Evolutionary conservation across 2,329 filamentous ascomycete genomes (phyloP), one percentile per base, ranked within the genome.

Genomic region (Microsporum canis): DNA sequence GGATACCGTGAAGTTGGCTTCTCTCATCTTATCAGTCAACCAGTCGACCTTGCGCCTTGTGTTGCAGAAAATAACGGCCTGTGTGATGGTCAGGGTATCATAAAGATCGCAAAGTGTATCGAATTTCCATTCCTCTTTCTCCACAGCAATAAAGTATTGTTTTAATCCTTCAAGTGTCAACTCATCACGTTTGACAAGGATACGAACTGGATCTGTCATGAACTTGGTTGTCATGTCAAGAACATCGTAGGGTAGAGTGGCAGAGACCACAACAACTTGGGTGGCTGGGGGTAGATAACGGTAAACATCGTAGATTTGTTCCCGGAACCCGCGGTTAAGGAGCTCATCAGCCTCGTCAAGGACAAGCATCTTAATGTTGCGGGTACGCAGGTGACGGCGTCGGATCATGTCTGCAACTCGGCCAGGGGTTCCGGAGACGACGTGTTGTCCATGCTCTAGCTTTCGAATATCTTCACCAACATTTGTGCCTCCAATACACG

Each of bases 301-400:
- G 87, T 96, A 99, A 80, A 99, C 95, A 79, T 99, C 94, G 84
- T 99, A 99, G 82, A 99, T 99, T 83, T 99, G 94, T 83, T 99
- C 94, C 72, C 91, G 96, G 86, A 99, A 99, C 84, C 94, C 94
- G 74, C 92, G 92, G 84, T 66, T 47, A 5, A 59, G 36, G 27
- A 38, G 45, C 41, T 99, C 94, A 77, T 99, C 94, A 72, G 94
- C 94, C 83, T 99, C 94, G 76, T 99, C 94, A 71, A 99, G 89
- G 71, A 99, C 91, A 78, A 99, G 95, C 89, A 97, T 96, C 88
- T 99, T 99, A 86, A 99, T 96, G 79, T 84, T 82, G 77, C 96
- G 91, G 73, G 94, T 99, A 84, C 92, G 94, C 71, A 99, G 84
- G 80, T 95, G 89, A 71, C 92, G 91, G 69, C 94, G 91, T 81